A percentile compares a stretch with the other conserved stretches of the same genome.
Evolutionary conservation across 2,329 filamentous ascomycete genomes (phyloP).

Genomic region (Verticillium tricorpus): DNA sequence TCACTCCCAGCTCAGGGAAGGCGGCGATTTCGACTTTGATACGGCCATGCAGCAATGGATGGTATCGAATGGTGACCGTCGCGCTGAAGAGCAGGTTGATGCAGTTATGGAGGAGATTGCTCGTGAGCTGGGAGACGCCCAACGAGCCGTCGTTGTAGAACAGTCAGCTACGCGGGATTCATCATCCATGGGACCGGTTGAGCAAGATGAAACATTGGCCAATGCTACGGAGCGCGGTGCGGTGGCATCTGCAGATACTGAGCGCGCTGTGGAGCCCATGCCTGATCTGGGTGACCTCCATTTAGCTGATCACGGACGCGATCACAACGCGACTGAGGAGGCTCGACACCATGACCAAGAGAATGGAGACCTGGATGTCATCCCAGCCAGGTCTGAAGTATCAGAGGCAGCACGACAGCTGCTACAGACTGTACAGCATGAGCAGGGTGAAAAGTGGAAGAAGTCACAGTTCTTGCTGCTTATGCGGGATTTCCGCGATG

Average conservation of each 20-base stretch:
- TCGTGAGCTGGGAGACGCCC: constrained; percentile 27
- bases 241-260: neutral
- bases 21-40: constrained; percentile 24
- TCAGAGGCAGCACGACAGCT: constrained; percentile 37
- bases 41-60: constrained; percentile 38
- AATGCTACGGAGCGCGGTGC: neutral
- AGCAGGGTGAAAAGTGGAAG: constrained; percentile 41
- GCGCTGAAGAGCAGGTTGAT: constrained; percentile 30
- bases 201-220: neutral
- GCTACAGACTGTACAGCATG: constrained; percentile 37
- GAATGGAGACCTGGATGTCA: neutral
- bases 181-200: neutral
- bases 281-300: neutral
- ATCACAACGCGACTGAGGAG: neutral
- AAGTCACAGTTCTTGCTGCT: constrained; percentile 39
- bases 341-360: neutral
- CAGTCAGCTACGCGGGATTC: neutral
- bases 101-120: constrained; percentile 39
- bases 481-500: constrained; percentile 41
- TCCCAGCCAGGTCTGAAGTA: constrained; percentile 22
- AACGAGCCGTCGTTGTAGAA: neutral
- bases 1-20: neutral
- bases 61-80: constrained; percentile 23
- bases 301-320: neutral
- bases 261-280: neutral